Evolutionary conservation across 2,329 filamentous ascomycete genomes (phyloP), one percentile per base, ranked within the genome.

Genomic region (Ophiostoma ulmi): DNA sequence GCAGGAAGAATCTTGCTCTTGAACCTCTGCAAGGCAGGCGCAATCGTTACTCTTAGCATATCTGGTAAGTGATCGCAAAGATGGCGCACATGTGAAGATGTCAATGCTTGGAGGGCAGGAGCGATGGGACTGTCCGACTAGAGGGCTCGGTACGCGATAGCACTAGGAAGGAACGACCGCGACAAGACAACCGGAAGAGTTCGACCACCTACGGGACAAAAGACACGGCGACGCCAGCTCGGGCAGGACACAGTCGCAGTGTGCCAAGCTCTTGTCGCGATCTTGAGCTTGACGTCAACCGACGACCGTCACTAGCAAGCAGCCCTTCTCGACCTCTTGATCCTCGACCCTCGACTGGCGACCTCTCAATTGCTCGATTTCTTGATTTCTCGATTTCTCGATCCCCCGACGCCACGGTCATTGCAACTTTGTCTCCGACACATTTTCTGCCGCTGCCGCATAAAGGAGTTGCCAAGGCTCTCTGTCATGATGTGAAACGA

Each of bases 251-350:
- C 58, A 63, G 17, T 31, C 13, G 58, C 58, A 7, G 26, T 17
- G 22, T 35, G 58, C 26, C 58, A 63, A 63, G 58, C 58, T 14
- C 58, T 63, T 63, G 36, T 63, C 58, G 58, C 58, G 26, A 20
- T 26, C 22, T 58, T 26, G 52, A 58, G 52, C 52, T 58, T 13
- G 52, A 58, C 22, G 52, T 26, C 52, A 26, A 63, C 26, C 26
- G 26, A 63, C 26, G 26, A 61, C 58, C 58, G 11, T 14, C 5
- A n/a, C 5, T 61, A 3, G 26, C 2, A 10, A 13, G 55, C 22
- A 31, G 22, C 58, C 26, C 26, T 63, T 26, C 26, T 63, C 22
- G 11, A 61, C 55, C 22, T 35, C 11, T 11, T n/a, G 6, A 3
- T n/a, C 3, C 55, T 61, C 26, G 26, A 31, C n/a, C 22, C 31